Evolutionary conservation across 2,329 filamentous ascomycete genomes (phyloP).

Genomic region (Trichoderma koningiopsis): DNA sequence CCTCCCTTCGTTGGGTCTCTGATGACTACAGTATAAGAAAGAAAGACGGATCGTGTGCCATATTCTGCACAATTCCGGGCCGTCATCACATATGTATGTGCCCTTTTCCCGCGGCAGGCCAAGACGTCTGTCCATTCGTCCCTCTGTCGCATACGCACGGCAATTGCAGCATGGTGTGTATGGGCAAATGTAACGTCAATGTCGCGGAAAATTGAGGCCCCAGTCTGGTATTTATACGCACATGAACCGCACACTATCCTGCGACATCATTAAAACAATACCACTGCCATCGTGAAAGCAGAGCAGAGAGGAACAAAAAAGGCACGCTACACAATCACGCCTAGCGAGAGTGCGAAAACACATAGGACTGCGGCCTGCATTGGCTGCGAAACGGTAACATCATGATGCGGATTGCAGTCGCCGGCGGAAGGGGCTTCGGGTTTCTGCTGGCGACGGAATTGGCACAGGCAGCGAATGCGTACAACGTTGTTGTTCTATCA

Average conservation of each 20-base stretch:
- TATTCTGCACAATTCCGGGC: conserved; percentile 23
- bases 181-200: conserved; percentile 34
- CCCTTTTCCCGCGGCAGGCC: conserved; percentile 24
- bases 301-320: not conserved
- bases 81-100: conserved; percentile 25
- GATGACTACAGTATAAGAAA: conserved; percentile 12
- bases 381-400: conserved; percentile 25
- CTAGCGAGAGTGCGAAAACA: conserved; percentile 20
- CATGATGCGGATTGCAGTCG: conserved; percentile 55
- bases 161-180: conserved; percentile 27
- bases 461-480: conserved; percentile 57
- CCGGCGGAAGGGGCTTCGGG: conserved; percentile 50
- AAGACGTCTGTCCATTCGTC: conserved; percentile 26
- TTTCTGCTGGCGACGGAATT: conserved; percentile 56
- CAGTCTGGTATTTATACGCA: conserved; percentile 27
- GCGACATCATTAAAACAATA: conserved; percentile 20
- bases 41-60: conserved; percentile 20
- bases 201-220: conserved; percentile 30
- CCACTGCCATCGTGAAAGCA: not conserved
- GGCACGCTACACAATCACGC: conserved; percentile 6
- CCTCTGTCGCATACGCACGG: conserved; percentile 27
- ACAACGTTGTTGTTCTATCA: conserved; percentile 72
- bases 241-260: conserved; percentile 26
- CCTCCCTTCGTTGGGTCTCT: conserved; percentile 22
- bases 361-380: conserved; percentile 23